Percentiles rank a stretch among this genome's conserved stretches.
These are phyloP conservation scores for Rhodotorula sp. DNA, from an alignment of 1,284 basidiomycete genomes.

Conservation along the genomic window DNA sequence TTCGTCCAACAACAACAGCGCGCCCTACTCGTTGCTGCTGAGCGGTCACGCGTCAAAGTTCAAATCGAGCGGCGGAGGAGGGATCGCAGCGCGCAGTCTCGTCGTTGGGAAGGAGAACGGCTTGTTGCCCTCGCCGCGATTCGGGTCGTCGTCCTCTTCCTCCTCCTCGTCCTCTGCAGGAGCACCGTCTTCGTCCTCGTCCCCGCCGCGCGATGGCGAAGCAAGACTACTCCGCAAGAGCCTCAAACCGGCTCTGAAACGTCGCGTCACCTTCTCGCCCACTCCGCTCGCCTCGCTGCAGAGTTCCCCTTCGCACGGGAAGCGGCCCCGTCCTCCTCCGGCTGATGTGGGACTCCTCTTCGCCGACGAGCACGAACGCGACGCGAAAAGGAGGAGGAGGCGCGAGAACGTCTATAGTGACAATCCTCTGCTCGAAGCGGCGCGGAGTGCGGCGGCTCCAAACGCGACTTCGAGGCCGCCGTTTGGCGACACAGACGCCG, in stretches of 20 bases:
- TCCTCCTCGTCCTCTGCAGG: neutral
- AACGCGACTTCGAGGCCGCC: neutral
- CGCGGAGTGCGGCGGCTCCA: neutral
- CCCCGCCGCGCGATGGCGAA: neutral
- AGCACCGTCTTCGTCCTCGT: neutral
- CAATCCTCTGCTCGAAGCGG: conserved; percentile 7
- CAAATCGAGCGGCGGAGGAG: neutral
- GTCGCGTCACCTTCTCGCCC: conserved; percentile 26
- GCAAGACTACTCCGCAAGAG: neutral
- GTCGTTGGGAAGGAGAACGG: neutral
- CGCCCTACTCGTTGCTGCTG: neutral
- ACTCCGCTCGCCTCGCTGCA: conserved; percentile 29
- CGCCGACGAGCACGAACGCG: neutral
- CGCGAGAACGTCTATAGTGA: conserved; percentile 8
- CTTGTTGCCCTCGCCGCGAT: neutral
- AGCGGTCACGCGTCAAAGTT: neutral
- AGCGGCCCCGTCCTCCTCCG: neutral
- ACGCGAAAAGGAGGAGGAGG: neutral
- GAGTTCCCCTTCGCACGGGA: conserved; percentile 18
- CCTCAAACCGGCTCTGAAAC: neutral
- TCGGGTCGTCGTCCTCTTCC: neutral
- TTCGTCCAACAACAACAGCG: neutral
- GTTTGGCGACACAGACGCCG: neutral
- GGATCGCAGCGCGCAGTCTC: neutral
- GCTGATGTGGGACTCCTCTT: neutral